Evolutionary conservation across 1,139 yeast species (phyloP).

Genomic region (Taiozyma onychis): DNA sequence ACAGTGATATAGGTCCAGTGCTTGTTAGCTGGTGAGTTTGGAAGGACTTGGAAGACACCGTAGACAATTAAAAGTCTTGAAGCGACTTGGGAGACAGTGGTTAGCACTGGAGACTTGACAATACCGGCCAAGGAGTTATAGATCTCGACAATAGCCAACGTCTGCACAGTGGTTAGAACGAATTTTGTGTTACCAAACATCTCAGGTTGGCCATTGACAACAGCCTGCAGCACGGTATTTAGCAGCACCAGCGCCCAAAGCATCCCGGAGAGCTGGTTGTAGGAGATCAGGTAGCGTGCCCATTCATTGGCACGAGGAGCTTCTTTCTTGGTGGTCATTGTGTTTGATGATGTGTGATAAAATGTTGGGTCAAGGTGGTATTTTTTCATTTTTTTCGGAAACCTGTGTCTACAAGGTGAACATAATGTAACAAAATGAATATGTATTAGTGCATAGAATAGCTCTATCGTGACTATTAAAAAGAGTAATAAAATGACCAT

Average conservation of each 20-base stretch:
- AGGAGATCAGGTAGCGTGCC: conserved; percentile 29
- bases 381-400: background rate
- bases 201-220: conserved; percentile 46
- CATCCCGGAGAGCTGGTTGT: conserved; percentile 62
- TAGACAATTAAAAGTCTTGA: conserved; percentile 79
- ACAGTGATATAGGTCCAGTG: conserved; percentile 60
- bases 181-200: conserved; percentile 54
- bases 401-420: too few relatives aligned
- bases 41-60: conserved; percentile 74
- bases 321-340: background rate
- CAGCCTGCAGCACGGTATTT: conserved; percentile 38
- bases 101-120: conserved; percentile 79
- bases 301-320: conserved; percentile 2
- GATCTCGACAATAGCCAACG: conserved; percentile 79
- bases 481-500: background rate
- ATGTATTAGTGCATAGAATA: background rate
- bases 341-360: background rate
- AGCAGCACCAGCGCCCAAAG: conserved; percentile 60
- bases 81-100: conserved; percentile 81
- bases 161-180: conserved; percentile 65
- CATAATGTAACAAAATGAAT: background rate
- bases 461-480: background rate
- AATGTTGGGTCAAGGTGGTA: background rate
- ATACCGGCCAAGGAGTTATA: conserved; percentile 70
- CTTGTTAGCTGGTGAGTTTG: conserved; percentile 56